Conservation (phyloP, 2,329 filamentous ascomycete genomes). For the Cladorrhinum sp. region DNA sequence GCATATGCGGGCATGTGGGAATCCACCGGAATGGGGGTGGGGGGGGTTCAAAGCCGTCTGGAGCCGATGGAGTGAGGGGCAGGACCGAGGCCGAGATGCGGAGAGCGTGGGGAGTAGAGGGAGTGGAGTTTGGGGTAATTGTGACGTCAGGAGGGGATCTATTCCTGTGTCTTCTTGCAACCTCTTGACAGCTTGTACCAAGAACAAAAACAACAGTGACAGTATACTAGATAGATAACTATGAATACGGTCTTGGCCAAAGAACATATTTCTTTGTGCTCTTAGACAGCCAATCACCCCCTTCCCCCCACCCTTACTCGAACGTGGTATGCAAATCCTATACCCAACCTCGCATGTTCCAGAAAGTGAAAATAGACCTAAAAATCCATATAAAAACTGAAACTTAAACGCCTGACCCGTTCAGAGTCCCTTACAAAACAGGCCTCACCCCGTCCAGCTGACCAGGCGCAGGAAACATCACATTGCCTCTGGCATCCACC, state of each 20-base stretch:
- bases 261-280: too few relatives aligned
- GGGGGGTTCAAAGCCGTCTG: not conserved
- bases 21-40: not conserved
- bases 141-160: not conserved
- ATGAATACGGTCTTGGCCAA: too few relatives aligned
- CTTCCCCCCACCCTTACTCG: too few relatives aligned
- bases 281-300: too few relatives aligned
- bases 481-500: not conserved
- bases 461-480: not conserved
- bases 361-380: not conserved
- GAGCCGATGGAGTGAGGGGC: not conserved
- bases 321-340: too few relatives aligned
- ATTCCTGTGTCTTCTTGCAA: not conserved
- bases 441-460: not conserved
- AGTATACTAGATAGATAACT: too few relatives aligned
- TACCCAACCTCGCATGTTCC: not conserved
- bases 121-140: not conserved
- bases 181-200: too few relatives aligned
- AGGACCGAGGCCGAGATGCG: not conserved
- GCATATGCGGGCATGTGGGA: not conserved
- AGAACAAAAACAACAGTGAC: too few relatives aligned
- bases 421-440: slow-evolving; percentile 2
- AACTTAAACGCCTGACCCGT: not conserved
- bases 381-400: not conserved
- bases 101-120: not conserved